Percentiles rank a stretch among this genome's conserved stretches.
Conservation (phyloP, 2,329 filamentous ascomycete genomes). For the Trichophyton equinum region DNA sequence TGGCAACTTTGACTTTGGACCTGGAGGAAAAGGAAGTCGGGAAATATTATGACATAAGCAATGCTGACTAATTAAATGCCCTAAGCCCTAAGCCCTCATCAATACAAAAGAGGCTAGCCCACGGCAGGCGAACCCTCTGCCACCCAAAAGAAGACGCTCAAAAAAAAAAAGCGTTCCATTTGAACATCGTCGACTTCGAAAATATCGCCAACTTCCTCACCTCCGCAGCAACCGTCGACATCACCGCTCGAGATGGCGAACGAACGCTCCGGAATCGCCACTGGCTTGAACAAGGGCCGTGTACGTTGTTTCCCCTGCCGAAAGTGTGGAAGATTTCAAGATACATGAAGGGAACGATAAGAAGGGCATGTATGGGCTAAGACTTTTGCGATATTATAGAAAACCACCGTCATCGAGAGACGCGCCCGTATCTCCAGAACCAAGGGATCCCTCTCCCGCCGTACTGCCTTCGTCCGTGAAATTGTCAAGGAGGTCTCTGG, state of each 20-base stretch:
- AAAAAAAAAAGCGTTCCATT: not conserved
- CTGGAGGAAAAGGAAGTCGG: not conserved
- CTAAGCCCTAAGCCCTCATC: constrained; percentile 30
- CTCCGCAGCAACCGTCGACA: constrained; percentile 13
- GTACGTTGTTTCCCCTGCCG: constrained; percentile 38
- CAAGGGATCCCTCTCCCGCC: constrained; percentile 95
- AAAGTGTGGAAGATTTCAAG: not conserved
- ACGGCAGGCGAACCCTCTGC: not conserved
- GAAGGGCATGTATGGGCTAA: not conserved
- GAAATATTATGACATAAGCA: not conserved
- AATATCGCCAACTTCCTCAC: constrained; percentile 11
- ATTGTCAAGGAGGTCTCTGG: constrained; percentile 97
- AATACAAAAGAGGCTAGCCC: constrained; percentile 22
- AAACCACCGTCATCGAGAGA: constrained; percentile 64
- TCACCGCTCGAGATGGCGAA: constrained; percentile 36
- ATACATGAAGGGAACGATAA: not conserved
- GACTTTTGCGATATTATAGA: constrained; percentile 38
- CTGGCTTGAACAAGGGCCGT: constrained; percentile 54
- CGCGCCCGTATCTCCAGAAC: constrained; percentile 70
- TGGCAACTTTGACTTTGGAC: not conserved
- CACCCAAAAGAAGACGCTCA: constrained; percentile 19
- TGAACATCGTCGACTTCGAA: constrained; percentile 7
- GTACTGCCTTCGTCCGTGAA: constrained; percentile 91
- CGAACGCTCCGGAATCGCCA: constrained; percentile 43
- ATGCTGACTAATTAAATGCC: constrained; percentile 9